Percentiles rank a stretch among this genome's conserved stretches.
Evolutionary conservation across 805 yeast genomes (phyloP).

Genomic region (Candida hispaniensis): DNA sequence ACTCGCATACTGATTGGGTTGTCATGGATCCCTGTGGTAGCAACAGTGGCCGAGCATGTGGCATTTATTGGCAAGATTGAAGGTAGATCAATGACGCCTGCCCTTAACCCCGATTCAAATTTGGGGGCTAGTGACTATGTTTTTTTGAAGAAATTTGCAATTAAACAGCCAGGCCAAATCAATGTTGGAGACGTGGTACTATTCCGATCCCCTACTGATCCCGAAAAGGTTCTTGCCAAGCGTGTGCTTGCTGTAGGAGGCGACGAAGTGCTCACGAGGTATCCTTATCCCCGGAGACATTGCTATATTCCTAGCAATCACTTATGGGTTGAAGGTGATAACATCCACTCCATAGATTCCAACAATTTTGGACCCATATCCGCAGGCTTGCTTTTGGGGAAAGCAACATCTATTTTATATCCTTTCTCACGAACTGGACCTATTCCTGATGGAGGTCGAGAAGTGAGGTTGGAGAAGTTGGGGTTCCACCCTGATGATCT

Average conservation of each 20-base stretch:
- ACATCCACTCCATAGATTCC: slow-evolving; percentile 64
- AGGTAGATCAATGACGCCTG: slow-evolving; percentile 84
- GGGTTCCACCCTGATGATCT: slow-evolving; percentile 10
- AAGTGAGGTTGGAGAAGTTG: slow-evolving; percentile 30
- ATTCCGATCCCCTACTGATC: slow-evolving; percentile 71
- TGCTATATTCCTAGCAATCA: slow-evolving; percentile 68
- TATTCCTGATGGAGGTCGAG: slow-evolving; percentile 44
- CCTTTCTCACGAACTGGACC: slow-evolving; percentile 50
- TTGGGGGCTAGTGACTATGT: slow-evolving; percentile 37
- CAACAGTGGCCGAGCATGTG: slow-evolving; percentile 57
- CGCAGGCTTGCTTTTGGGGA: slow-evolving; percentile 68
- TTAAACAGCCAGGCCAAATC: slow-evolving; percentile 38
- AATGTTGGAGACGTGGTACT: slow-evolving; percentile 62
- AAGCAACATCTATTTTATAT: slow-evolving; percentile 57
- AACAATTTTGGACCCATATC: slow-evolving; percentile 85
- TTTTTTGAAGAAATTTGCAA: slow-evolving; percentile 53
- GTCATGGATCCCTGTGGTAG: slow-evolving; percentile 73
- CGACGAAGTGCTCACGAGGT: slow-evolving; percentile 50
- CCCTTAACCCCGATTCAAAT: slow-evolving; percentile 58
- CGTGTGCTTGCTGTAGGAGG: slow-evolving; percentile 69
- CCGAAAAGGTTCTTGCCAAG: slow-evolving; percentile 65
- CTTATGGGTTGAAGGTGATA: slow-evolving; percentile 94
- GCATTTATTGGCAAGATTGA: slow-evolving; percentile 62
- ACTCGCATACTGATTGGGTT: slow-evolving; percentile 31
- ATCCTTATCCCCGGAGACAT: slow-evolving; percentile 52